Evolutionary conservation across 2,329 filamentous ascomycete species (phyloP), one percentile per base, ranked within the genome.

Genomic region (Ophiobolus disseminans): DNA sequence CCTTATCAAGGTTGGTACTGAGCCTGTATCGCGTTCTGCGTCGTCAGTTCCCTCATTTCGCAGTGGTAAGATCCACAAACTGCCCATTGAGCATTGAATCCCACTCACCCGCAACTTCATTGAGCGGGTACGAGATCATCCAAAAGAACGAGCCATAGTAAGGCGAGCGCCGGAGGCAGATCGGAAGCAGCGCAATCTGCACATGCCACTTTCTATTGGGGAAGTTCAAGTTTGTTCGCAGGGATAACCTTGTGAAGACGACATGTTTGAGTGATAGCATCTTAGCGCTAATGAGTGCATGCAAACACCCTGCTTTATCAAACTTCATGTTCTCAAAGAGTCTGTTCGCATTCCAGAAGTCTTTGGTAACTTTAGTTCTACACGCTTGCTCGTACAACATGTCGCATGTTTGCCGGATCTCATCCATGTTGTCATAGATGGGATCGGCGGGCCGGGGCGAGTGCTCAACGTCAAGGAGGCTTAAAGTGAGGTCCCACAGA

Each of bases 131-230:
- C 2, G 50, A 49, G 3, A 53, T 7, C 40, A 49, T 49, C 16
- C 20, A 9, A 22, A 53, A 49, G 37, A 48, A 48, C 1, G 34
- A 23, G 4, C 50, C 50, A 6, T 42, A 49, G 11, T 19, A 46
- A 5, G 21, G n/a, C n/a, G 41, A 45, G 10, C 28, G 16, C 16
- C 34, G 22, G 9, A 45, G 36, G 25, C 40, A 42, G 5, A 49
- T 42, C 2, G 50, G 40, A 10, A 53, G 20, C 2, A 53, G 25
- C 2, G 50, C 26, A 8, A 51, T 25, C n/a, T 41, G 38, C 14
- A 51, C n/a, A 0, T n/a, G n/a, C n/a, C n/a, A n/a, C n/a, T n/a
- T n/a, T n/a, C 5, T 28, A 2, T 28, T 3, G 25, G 5, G n/a
- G n/a, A 10, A 5, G 25, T n/a, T n/a, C 5, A n/a, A 5, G 2